Evolutionary conservation across 306 rosid genomes (phyloP), one percentile per base, ranked within the genome.

Genomic region (Cicer bijugum): DNA sequence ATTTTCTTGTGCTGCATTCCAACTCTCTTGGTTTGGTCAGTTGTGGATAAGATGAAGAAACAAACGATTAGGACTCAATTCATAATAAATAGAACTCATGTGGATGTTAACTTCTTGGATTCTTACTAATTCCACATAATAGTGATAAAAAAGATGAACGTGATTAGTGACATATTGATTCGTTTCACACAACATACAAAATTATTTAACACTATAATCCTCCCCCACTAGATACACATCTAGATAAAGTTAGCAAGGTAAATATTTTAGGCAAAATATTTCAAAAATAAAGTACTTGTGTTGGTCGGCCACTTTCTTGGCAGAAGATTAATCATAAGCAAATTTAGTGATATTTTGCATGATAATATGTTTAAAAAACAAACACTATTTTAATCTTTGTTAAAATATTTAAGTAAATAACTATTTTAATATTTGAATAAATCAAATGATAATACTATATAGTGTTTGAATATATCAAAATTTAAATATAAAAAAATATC

Each of bases 101-200:
- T 61, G 19, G 62, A 82, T 67, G 62, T 45, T 71, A 61, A 72
- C 69, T 66, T 33, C 28, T 59, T 76, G 53, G 75, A 75, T 60
- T 65, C 55, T 56, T 55, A 35, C 72, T 43, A 37, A 47, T 47
- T 69, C 70, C 17, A 51, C 44, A 50, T 69, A 35, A 47, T 69
- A 67, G 52, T 28, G 19, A 74, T 73, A 11, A 72, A 37, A 63
- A 71, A 16, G 17, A 42, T 19, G 16, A 74, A 9, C 14, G 43
- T 81, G 76, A 70, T 73, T 71, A 20, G 62, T 75, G 83, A 75
- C 80, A 68, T 59, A 7, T 58, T 75, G 83, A 84, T 84, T 80
- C 90, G 38, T 84, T 86, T 82, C 86, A 71, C 90, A 85, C 79
- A 55, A 12, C 8, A 8, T 9, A 38, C 28, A 38, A 14, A 62